Base-by-base conservation (phyloP, 257 asterid species). In the Solanum arcanum region DNA sequence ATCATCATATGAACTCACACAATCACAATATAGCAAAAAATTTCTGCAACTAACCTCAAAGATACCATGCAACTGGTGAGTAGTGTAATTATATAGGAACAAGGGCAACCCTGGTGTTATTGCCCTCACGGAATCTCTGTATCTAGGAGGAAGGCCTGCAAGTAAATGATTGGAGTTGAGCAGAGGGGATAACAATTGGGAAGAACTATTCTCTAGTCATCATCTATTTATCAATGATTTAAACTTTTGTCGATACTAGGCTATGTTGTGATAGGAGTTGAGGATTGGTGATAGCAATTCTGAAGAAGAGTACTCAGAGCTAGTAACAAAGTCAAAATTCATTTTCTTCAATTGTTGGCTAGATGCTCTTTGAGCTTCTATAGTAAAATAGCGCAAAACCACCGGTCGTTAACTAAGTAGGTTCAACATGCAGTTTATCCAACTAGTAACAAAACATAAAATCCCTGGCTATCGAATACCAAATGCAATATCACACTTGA, bases 1-100 rank as follows among this genome's bases (percentile, higher is more conserved):
- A 80, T 47, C 85, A 47, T 12, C 18, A 9, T 47, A 47, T 27
- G 85, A 46, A 31, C 39, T 78, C 84, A 25, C 83, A 44, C 60
- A 33, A 44, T 35, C 31, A 78, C 56, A 56, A 80, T 44, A 46
- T 47, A 47, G 25, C 42, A 64, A 80, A 80, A 47, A 77, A 39
- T 70, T 76, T 73, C 73, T 56, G 70, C 72, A 78, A n/a, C 92
- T 41, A 85, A 94, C 99, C 98, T 97, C 98, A 86, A 95, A 97
- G 83, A 97, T 93, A 33, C 99, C 99, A 90, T 97, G 98, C 97
- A 97, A 86, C 94, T 95, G 99, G 88, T 95, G 98, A 91, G 97
- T 97, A 85, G 98, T 95, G 87, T 94, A 97, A 33, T 95, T 95
- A 90, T 97, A 95, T 83, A 97, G 96, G 89, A 95, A 95, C 87